Evolutionary conservation across 306 rosid species (phyloP), one percentile per base, ranked within the genome.

Genomic region (Pyrus communis): DNA sequence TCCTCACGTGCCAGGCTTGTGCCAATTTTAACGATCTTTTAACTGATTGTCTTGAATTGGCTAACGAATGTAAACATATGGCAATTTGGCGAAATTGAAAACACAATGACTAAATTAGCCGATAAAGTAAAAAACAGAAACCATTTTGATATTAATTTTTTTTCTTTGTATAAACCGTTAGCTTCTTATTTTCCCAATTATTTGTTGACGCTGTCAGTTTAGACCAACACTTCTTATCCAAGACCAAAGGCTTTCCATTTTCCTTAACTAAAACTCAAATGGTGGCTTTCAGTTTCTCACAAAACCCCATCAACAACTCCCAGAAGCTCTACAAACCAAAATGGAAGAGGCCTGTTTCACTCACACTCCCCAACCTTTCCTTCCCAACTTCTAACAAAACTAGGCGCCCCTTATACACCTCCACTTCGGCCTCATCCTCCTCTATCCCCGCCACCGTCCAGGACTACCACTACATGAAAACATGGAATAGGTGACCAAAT

Each of bases 361-460:
- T 22, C 28, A 21, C 28, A 69, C 31, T 71, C 73, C 51, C 73
- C 58, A 49, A 70, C 31, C 75, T 42, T 38, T 45, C 70, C 14
- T 73, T 21, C 64, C 63, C 81, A 49, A 17, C 75, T 54, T 49
- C 79, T 18, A 68, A 78, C 76, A 60, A 33, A 43, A 75, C 11
- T 28, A 40, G 51, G 17, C 11, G 15, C 65, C 40, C 66, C 55
- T 11, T 35, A 76, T 14, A 51, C 30, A 70, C 72, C 35, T 27
- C 83, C 66, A 9, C 69, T 77, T 76, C 62, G 31, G 67, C 75
- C 68, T 74, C 88, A 65, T 74, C 88, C 70, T 86, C 87, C 86
- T 57, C 94, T 14, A 25, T 75, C 77, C 91, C 96, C 3, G 61
- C 84, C 33, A 59, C 85, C 85, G 77, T 90, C 66, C 62, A 78